These are phyloP conservation scores for Metschnikowia noctiluminum DNA, from an alignment of 805 yeast species.

Conservation along the genomic window DNA sequence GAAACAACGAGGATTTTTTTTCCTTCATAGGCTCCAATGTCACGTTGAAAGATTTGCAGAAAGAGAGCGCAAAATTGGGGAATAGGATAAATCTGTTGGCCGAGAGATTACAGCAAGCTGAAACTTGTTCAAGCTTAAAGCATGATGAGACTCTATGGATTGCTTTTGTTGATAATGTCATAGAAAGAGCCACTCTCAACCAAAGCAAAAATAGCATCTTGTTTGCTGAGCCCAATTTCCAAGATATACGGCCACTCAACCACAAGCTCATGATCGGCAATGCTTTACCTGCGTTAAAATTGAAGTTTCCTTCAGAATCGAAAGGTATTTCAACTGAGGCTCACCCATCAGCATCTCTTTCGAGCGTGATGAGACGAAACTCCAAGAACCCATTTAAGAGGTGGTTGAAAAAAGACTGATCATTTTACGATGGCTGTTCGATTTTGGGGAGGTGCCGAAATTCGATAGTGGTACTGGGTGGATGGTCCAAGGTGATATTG, in stretches of 20 bases:
- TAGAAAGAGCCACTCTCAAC: slow-evolving; percentile 32
- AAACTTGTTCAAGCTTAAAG: slow-evolving; percentile 28
- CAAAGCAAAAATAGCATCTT: slow-evolving; percentile 29
- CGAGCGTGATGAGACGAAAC: slow-evolving; percentile 20
- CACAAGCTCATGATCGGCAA: slow-evolving; percentile 32
- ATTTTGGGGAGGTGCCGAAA: too few relatives aligned
- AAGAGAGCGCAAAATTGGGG: slow-evolving; percentile 34
- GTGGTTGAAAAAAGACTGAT: slow-evolving; percentile 27
- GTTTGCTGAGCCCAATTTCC: slow-evolving; percentile 25
- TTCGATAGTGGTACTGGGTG: too few relatives aligned
- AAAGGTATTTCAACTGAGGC: slow-evolving; percentile 16
- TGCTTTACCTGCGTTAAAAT: slow-evolving; percentile 29
- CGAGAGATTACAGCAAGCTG: slow-evolving; percentile 28
- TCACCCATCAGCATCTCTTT: slow-evolving; percentile 24
- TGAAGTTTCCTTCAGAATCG: slow-evolving; percentile 27
- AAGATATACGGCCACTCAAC: slow-evolving; percentile 19
- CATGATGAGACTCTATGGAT: slow-evolving; percentile 32
- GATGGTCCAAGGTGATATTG: too few relatives aligned
- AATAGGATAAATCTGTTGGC: slow-evolving; percentile 30
- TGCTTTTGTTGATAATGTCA: slow-evolving; percentile 29
- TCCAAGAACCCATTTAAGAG: slow-evolving; percentile 39
- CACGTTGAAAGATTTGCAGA: slow-evolving; percentile 41
- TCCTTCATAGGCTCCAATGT: slow-evolving; percentile 43
- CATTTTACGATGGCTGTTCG: too few relatives aligned
- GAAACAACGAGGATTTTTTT: slow-evolving; percentile 27